Conservation (phyloP, 2,329 filamentous ascomycete genomes). For the Arthrobotrys musiformis region DNA sequence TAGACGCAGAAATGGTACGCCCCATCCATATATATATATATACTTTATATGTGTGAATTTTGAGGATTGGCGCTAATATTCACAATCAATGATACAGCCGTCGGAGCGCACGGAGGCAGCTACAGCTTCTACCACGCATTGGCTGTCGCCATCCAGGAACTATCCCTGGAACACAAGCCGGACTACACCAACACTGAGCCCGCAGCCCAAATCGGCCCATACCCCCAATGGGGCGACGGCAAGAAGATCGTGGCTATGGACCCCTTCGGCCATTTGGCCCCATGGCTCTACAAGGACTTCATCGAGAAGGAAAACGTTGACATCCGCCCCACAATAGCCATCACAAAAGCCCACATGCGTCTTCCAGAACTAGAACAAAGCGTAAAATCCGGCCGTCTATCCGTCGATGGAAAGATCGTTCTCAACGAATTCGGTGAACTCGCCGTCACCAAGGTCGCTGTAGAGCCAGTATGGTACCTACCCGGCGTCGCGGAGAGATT, state of each 20-base stretch:
- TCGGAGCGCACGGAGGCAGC: slow-evolving; percentile 83
- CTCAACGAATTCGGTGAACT: slow-evolving; percentile 87
- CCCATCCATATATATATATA: slow-evolving; percentile 25
- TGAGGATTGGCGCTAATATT: neutral
- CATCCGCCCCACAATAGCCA: slow-evolving; percentile 87
- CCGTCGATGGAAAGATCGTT: slow-evolving; percentile 85
- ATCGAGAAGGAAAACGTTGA: slow-evolving; percentile 84
- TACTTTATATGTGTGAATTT: neutral
- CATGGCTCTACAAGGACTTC: slow-evolving; percentile 82
- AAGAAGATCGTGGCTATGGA: slow-evolving; percentile 99
- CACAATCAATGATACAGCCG: slow-evolving; percentile 64
- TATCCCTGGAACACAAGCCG: slow-evolving; percentile 81
- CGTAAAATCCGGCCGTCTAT: slow-evolving; percentile 80
- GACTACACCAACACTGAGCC: slow-evolving; percentile 89
- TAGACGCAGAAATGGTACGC: slow-evolving; percentile 79
- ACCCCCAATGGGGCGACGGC: slow-evolving; percentile 85
- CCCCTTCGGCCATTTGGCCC: slow-evolving; percentile 86
- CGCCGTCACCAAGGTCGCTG: slow-evolving; percentile 94
- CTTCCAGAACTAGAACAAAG: slow-evolving; percentile 93
- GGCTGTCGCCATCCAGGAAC: slow-evolving; percentile 88
- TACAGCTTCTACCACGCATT: slow-evolving; percentile 97
- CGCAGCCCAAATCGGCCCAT: slow-evolving; percentile 86
- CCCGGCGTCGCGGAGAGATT: slow-evolving; percentile 91
- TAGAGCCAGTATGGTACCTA: slow-evolving; percentile 91
- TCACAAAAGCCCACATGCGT: slow-evolving; percentile 95